Evolutionary conservation across 192 early-diverging fungal genomes (phyloP), one percentile per base, ranked within the genome.

Genomic region (Thamnidium elegans): DNA sequence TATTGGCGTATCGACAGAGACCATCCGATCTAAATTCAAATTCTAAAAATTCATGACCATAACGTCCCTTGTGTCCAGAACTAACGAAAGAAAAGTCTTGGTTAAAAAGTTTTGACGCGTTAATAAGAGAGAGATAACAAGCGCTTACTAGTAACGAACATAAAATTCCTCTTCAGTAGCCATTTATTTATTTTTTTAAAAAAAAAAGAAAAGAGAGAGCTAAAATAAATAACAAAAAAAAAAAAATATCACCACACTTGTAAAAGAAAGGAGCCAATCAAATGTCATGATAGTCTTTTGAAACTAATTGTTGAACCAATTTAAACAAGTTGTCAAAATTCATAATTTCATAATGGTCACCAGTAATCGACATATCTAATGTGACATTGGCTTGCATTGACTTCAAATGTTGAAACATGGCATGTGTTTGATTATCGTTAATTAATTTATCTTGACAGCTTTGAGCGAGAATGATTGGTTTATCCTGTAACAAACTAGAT

Each of bases 31-130:
- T 78, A 60, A 99, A 88, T 78, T 99, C 97, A 71, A 98, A 99
- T 73, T 97, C 94, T 39, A 99, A 85, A 76, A 98, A 99, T 86
- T 99, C 97, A 80, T 99, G 95, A 31, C 97, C 97, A 79, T 94
- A 97, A 64, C 93, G 85, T 34, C 97, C 97, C 63, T 85, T 86
- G 71, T 98, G 94, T 7, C 97, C 96, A 15, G 91, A 86, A 66
- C 90, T 91, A 36, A n/a, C n/a, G n/a, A n/a, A 26, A 26, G 26
- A 26, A 26, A 26, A 26, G 3, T 26, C 26, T 26, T 26, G n/a
- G n/a, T 26, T 26, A 26, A 26, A 26, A 26, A 26, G 26, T 26
- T 26, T 10, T 7, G 30, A 63, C 31, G n/a, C 45, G 21, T 44
- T 13, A 3, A 23, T 4, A 31, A 0, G 48, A 14, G 8, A 17